Evolutionary conservation across 139 green algal genomes (phyloP).

Genomic region (Zygnema cylindricum): DNA sequence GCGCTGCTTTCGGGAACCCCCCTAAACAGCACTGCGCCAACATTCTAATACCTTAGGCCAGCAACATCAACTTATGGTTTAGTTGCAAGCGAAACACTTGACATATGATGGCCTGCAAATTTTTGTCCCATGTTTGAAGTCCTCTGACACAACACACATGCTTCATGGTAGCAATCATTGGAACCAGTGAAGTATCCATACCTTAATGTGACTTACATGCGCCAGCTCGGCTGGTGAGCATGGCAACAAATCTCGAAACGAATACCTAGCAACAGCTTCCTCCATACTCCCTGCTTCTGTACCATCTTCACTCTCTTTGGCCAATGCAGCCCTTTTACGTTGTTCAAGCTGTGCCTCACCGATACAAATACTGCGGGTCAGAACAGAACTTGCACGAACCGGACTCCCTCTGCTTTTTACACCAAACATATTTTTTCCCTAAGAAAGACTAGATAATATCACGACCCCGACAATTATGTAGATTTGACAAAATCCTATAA

Average conservation of each 20-base stretch:
- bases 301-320: slow-evolving; percentile 4
- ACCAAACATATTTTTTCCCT: too few relatives aligned
- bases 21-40: too few relatives aligned
- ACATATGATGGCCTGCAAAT: too few relatives aligned
- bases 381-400: slow-evolving; percentile 3
- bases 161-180: too few relatives aligned
- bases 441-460: not conserved
- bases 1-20: too few relatives aligned
- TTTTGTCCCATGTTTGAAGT: too few relatives aligned
- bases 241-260: slow-evolving; percentile 43
- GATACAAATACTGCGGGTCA: not conserved
- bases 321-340: not conserved
- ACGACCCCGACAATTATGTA: not conserved
- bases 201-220: slow-evolving; percentile 18
- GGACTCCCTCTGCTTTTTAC: too few relatives aligned
- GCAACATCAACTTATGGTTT: too few relatives aligned
- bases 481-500: not conserved
- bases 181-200: too few relatives aligned
- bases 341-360: not conserved
- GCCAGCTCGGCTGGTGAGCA: slow-evolving; percentile 28
- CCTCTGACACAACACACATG: too few relatives aligned
- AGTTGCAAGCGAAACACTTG: too few relatives aligned
- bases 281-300: slow-evolving; percentile 17
- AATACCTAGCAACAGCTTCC: slow-evolving; percentile 26
- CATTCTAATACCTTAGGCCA: too few relatives aligned